phyloP scores from a whole-genome alignment of 306 rosid species.

The Quercus aquifolioides region DNA sequence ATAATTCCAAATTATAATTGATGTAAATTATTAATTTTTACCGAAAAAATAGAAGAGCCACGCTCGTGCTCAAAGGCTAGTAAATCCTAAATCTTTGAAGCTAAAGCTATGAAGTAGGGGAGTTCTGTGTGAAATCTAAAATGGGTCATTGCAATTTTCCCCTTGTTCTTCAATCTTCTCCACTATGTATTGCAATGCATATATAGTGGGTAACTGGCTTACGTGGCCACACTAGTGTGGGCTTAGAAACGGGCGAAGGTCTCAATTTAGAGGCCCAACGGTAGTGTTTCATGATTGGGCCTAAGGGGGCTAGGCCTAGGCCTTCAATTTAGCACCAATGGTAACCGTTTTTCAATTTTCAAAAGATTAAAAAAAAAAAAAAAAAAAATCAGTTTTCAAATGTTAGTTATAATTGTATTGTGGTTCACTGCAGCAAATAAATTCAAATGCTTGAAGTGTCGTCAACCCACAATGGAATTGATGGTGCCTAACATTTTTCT shows the following conservation, averaged over 20 bases:
- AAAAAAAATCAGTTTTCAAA: neutral
- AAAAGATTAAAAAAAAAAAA: no score
- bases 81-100: no score
- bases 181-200: no score
- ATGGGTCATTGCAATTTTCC: no score
- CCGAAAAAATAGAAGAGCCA: no score
- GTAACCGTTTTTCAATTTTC: neutral
- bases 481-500: conserved; percentile 1
- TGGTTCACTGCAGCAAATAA: neutral
- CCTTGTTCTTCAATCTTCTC: no score
- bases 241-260: neutral
- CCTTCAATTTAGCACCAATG: neutral
- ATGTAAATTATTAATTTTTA: no score
- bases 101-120: no score
- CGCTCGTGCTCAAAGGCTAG: neutral
- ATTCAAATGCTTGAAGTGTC: neutral
- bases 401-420: neutral
- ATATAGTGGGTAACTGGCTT: neutral
- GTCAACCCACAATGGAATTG: no score
- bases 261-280: neutral
- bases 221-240: neutral
- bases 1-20: no score
- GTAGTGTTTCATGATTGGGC: neutral
- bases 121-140: no score
- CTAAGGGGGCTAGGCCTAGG: neutral